phyloP scores from a whole-genome alignment of 441 rosid genomes.

The Theobroma grandiflorum region DNA sequence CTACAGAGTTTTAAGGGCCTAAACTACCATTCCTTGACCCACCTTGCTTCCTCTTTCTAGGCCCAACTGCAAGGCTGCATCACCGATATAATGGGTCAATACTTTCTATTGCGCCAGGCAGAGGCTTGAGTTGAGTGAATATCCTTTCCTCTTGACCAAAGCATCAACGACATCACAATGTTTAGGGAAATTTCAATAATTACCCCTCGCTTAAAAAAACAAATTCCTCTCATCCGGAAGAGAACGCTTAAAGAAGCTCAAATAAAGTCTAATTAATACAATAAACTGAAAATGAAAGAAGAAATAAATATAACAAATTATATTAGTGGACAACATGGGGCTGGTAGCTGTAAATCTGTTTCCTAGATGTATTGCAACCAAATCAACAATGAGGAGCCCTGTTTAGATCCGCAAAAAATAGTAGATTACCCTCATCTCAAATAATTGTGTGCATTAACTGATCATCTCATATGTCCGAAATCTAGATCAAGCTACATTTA shows the following conservation, averaged over 20 bases:
- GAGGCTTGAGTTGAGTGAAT: background rate
- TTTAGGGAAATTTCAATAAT: too few species aligned
- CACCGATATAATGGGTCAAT: background rate
- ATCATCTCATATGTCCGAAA: background rate
- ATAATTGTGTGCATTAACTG: background rate
- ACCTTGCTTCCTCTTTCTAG: background rate
- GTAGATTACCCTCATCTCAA: too few species aligned
- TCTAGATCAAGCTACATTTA: background rate
- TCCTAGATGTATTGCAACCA: background rate
- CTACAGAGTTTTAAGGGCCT: too few species aligned
- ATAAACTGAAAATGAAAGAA: too few species aligned
- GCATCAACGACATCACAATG: too few species aligned
- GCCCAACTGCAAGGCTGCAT: background rate
- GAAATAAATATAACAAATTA: background rate
- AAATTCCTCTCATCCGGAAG: too few species aligned
- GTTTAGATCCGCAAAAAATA: background rate
- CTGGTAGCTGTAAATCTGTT: too few species aligned
- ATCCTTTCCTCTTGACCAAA: too few species aligned
- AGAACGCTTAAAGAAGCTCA: too few species aligned
- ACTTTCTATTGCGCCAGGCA: background rate
- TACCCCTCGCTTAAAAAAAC: too few species aligned
- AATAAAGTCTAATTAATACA: too few species aligned
- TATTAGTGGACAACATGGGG: too few species aligned
- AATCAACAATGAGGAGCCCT: background rate
- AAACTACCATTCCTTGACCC: background rate